These are phyloP conservation scores for Pseudozyma hubeiensis DNA, from an alignment of 1,284 basidiomycete species.

Conservation along the genomic window DNA sequence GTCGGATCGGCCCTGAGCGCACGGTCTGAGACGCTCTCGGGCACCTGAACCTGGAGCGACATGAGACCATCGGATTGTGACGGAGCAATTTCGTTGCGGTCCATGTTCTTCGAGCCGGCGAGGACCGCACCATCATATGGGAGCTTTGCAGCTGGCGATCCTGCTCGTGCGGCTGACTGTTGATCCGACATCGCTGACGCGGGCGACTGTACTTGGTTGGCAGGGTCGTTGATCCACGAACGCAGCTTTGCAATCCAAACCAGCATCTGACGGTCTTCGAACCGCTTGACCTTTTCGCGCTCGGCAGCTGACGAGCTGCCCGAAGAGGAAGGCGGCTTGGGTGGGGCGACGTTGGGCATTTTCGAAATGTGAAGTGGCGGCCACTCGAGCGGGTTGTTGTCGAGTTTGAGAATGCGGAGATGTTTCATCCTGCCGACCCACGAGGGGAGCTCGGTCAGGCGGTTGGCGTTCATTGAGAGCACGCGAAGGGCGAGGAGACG, in stretches of 20 bases:
- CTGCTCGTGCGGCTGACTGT: not conserved
- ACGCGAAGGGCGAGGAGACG: slow-evolving; percentile 81
- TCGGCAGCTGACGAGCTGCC: slow-evolving; percentile 66
- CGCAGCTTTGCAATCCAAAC: slow-evolving; percentile 58
- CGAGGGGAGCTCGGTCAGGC: slow-evolving; percentile 80
- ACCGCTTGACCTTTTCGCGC: slow-evolving; percentile 39
- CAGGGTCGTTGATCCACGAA: slow-evolving; percentile 52
- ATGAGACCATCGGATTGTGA: slow-evolving; percentile 32
- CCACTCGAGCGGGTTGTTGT: slow-evolving; percentile 88
- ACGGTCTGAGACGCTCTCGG: slow-evolving; percentile 16
- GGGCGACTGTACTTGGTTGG: slow-evolving; percentile 13
- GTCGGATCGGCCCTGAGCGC: not conserved
- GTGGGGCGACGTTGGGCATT: slow-evolving; percentile 49
- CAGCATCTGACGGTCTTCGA: slow-evolving; percentile 58
- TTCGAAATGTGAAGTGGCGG: slow-evolving; percentile 71
- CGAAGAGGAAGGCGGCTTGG: slow-evolving; percentile 31
- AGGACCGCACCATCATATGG: not conserved
- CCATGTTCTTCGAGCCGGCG: not conserved
- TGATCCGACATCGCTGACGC: not conserved
- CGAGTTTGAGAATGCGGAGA: slow-evolving; percentile 85
- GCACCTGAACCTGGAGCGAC: slow-evolving; percentile 36
- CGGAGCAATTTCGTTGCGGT: slow-evolving; percentile 1
- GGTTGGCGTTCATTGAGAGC: slow-evolving; percentile 87
- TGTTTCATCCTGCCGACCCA: slow-evolving; percentile 81
- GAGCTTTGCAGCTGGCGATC: not conserved